Percentiles rank a stretch among this genome's conserved stretches.
phyloP scores from a whole-genome alignment of 1,139 yeast genomes.

The Geotrichum reessii region DNA sequence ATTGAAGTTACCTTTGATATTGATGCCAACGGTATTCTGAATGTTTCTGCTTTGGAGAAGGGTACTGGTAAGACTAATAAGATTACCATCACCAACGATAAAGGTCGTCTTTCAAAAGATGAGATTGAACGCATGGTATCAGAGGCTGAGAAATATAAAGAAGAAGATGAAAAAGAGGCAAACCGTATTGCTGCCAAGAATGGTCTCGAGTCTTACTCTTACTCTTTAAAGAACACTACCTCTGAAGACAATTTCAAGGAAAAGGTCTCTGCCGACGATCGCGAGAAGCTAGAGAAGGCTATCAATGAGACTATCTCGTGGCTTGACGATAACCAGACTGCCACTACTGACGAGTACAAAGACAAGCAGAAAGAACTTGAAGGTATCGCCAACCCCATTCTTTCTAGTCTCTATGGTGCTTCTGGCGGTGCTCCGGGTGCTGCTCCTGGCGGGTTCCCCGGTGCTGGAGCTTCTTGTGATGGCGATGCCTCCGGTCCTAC shows the following conservation, averaged over 20 bases:
- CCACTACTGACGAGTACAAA: conserved; percentile 77
- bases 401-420: conserved; percentile 74
- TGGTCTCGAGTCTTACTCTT: conserved; percentile 87
- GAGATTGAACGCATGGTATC: conserved; percentile 93
- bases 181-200: conserved; percentile 73
- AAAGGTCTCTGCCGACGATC: conserved; percentile 75
- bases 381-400: conserved; percentile 88
- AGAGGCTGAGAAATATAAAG: conserved; percentile 82
- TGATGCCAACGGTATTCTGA: conserved; percentile 89
- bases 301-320: conserved; percentile 81
- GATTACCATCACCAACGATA: conserved; percentile 85
- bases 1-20: conserved; percentile 89
- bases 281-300: conserved; percentile 72
- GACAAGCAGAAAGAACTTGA: conserved; percentile 93
- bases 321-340: conserved; percentile 85
- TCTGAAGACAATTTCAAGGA: conserved; percentile 74
- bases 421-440: conserved; percentile 53
- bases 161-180: conserved; percentile 78
- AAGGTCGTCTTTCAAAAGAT: conserved; percentile 93
- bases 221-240: conserved; percentile 79
- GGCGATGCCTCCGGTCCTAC: conserved; percentile 22
- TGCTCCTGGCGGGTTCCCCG: conserved; percentile 59
- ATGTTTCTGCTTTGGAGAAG: conserved; percentile 91
- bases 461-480: conserved; percentile 38
- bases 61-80: conserved; percentile 78